phyloP scores from a whole-genome alignment of 345 rosid species.

The Aquilaria malaccensis region DNA sequence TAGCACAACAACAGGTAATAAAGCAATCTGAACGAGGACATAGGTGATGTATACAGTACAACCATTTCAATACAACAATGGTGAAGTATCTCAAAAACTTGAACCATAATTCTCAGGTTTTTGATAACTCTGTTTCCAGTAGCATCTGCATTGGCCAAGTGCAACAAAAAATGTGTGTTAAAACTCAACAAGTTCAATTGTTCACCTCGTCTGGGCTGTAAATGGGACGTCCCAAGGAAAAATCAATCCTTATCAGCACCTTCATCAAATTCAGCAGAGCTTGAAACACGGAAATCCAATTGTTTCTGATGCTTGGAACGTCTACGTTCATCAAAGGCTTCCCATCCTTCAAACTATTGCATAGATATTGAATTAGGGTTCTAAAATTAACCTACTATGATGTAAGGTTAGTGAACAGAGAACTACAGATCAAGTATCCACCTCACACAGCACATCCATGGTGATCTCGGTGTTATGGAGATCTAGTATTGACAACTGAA shows the following conservation, averaged over 20 bases:
- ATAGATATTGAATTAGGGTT: not conserved
- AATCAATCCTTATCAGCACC: constrained; percentile 83
- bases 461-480: constrained; percentile 91
- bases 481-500: constrained; percentile 66
- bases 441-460: constrained; percentile 69
- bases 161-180: too few species aligned
- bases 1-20: too few species aligned
- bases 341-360: constrained; percentile 73
- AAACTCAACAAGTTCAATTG: not conserved
- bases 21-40: too few species aligned
- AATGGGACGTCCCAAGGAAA: not conserved
- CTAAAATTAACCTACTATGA: not conserved
- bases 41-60: too few species aligned
- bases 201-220: not conserved
- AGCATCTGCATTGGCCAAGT: too few species aligned
- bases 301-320: constrained; percentile 85
- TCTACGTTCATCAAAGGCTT: constrained; percentile 61
- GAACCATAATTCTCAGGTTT: too few species aligned
- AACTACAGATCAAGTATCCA: constrained; percentile 19
- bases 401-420: not conserved
- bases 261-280: constrained; percentile 74
- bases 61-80: too few species aligned
- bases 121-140: too few species aligned
- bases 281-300: constrained; percentile 65
- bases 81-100: too few species aligned